phyloP scores from a whole-genome alignment of 164 flowering plant species.

The Hamamelis virginiana region DNA sequence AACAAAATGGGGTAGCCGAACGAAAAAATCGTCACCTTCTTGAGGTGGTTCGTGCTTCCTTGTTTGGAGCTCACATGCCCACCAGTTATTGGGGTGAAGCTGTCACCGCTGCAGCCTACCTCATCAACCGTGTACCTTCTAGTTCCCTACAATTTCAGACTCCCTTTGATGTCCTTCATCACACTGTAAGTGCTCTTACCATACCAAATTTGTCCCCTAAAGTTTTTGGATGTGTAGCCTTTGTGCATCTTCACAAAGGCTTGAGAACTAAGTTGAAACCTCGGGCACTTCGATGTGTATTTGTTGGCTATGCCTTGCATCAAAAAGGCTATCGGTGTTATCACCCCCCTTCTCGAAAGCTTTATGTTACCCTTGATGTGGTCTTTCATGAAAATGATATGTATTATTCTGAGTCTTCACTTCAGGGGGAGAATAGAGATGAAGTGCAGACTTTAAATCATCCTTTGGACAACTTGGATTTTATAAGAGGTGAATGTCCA shows the following conservation, averaged over 20 bases:
- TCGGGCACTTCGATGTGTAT: constrained; percentile 13
- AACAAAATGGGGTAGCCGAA: neutral
- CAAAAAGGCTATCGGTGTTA: too few species aligned
- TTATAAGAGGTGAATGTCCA: neutral
- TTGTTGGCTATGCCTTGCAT: too few species aligned
- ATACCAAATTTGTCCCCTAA: constrained; percentile 1
- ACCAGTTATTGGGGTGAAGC: constrained; percentile 10
- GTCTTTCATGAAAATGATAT: constrained; percentile 12
- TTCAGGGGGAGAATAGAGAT: constrained; percentile 15
- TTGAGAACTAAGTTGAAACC: constrained; percentile 10
- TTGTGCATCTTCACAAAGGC: constrained; percentile 13
- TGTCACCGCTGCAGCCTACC: neutral
- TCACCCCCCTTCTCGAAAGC: constrained; percentile 17
- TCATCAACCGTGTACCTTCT: constrained; percentile 9
- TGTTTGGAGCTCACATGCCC: constrained; percentile 13
- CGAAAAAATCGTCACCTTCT: constrained; percentile 7
- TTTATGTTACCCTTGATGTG: constrained; percentile 18
- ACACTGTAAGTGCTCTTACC: neutral
- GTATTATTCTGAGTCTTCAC: constrained; percentile 12
- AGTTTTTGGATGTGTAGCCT: constrained; percentile 19
- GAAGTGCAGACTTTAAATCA: neutral
- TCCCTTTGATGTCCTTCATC: neutral
- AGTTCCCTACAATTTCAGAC: constrained; percentile 6
- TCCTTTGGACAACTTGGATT: neutral
- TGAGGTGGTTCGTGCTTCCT: constrained; percentile 10